phyloP scores from a whole-genome alignment of 2,329 filamentous ascomycete genomes.

The Aspergillus costaricaensis region DNA sequence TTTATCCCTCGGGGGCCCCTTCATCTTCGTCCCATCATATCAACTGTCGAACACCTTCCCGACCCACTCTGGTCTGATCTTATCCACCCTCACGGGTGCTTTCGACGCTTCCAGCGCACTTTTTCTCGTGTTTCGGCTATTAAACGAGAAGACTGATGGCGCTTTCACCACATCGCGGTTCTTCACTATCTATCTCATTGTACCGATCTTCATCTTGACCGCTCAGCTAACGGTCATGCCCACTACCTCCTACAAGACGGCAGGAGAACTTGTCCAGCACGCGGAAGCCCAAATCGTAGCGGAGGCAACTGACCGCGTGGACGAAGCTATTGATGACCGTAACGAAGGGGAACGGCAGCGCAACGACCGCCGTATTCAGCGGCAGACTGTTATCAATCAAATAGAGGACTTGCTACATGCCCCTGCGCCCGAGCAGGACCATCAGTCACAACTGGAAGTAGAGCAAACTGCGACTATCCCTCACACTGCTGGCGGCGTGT shows the following conservation, averaged over 20 bases:
- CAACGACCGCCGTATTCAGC: constrained; percentile 60
- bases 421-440: constrained; percentile 11
- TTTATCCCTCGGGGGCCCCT: constrained; percentile 75
- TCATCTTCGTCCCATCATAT: constrained; percentile 80
- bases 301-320: constrained; percentile 59
- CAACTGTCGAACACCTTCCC: constrained; percentile 85
- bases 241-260: constrained; percentile 75
- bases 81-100: constrained; percentile 76
- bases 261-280: constrained; percentile 77
- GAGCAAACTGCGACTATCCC: constrained; percentile 27
- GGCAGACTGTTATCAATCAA: constrained; percentile 66
- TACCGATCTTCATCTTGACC: constrained; percentile 67
- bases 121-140: constrained; percentile 72
- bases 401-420: constrained; percentile 72
- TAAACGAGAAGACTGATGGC: constrained; percentile 62
- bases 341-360: constrained; percentile 50
- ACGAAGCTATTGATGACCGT: constrained; percentile 55
- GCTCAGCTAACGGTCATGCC: constrained; percentile 74
- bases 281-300: constrained; percentile 59
- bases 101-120: constrained; percentile 81
- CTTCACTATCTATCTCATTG: constrained; percentile 70
- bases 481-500: constrained; percentile 61
- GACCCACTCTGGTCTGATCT: constrained; percentile 72
- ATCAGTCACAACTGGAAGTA: constrained; percentile 45
- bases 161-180: constrained; percentile 66